Base-by-base conservation (phyloP, 2,329 filamentous ascomycete genomes). In the Paecilomyces variotii region DNA sequence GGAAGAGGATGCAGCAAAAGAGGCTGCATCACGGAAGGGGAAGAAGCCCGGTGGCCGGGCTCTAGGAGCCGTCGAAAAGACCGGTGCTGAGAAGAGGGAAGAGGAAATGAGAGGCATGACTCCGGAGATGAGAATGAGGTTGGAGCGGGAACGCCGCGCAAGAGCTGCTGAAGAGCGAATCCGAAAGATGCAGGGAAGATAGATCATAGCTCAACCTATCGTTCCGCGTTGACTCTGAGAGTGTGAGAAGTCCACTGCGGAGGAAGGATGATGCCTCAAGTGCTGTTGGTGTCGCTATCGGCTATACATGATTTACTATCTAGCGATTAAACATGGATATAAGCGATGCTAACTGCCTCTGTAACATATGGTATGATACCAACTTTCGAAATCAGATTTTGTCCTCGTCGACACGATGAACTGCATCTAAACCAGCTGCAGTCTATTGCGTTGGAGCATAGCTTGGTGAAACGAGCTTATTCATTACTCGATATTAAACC, bases 141-240 rank as follows among this genome's bases (percentile, higher is more conserved):
- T 97, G 57, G 94, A 97, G 73, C 81, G 94, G 65, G 94, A 99
- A 76, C 81, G 91, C 66, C 87, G 93, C 68, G 94, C 94, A 3
- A 85, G 93, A 67, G 94, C 94, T 7, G 93, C 92, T 0, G 94
- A 97, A 75, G 92, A 93, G 77, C 85, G 93, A 69, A 81, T 97
- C 60, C 86, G 82, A 75, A 81, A 82, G 67, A 80, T 91, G 82
- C 82, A 84, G 66, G 76, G 67, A 34, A 65, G 65, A 10, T 69
- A 57, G 59, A 25, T 28, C 52, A 28, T 25, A 53, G n/a, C 24
- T 9, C 45, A n/a, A n/a, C 9, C 9, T 28, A 28, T 52, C 7
- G 1, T 26, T 28, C 27, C 25, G 4, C n/a, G 10, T 14, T 5
- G 9, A 24, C 14, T 28, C 10, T 24, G 14, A 39, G 26, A 12